These are phyloP conservation scores for Akanthomyces dipterigenus DNA, from an alignment of 2,329 filamentous ascomycete species.

Conservation along the genomic window DNA sequence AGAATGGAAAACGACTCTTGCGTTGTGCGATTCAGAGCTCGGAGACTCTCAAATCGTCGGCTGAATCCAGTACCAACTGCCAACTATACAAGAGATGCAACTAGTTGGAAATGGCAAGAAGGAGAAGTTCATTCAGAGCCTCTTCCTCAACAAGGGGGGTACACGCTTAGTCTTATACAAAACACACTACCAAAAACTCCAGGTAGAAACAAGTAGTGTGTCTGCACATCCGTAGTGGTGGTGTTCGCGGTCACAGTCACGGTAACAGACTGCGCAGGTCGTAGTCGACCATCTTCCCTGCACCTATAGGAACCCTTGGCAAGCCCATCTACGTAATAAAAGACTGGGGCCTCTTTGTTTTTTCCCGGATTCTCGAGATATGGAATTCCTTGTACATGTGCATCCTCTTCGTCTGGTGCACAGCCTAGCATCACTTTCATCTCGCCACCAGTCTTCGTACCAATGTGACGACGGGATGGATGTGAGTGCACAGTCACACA, in stretches of 20 bases:
- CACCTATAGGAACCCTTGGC: neutral
- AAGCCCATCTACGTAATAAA: slow-evolving; percentile 3
- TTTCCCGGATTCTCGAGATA: neutral
- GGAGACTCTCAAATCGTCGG: neutral
- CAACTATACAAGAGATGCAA: neutral
- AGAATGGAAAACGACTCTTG: neutral
- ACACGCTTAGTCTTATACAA: slow-evolving; percentile 4
- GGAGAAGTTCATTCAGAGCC: neutral
- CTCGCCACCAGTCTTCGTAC: neutral
- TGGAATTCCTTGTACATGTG: neutral
- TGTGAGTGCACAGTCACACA: neutral
- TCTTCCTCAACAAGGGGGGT: neutral
- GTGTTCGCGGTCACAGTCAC: neutral
- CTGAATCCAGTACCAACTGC: neutral
- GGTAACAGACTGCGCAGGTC: neutral
- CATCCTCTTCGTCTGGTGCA: neutral
- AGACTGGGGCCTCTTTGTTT: neutral
- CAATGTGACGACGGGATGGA: neutral
- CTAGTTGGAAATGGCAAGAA: neutral
- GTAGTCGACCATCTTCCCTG: too few species aligned
- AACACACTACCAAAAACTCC: neutral
- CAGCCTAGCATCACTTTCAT: neutral
- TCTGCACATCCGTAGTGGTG: neutral
- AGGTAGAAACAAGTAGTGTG: neutral
- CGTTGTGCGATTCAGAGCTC: too few species aligned